phyloP scores from a whole-genome alignment of 768 basidiomycete genomes.

The Dioszegia hungarica region DNA sequence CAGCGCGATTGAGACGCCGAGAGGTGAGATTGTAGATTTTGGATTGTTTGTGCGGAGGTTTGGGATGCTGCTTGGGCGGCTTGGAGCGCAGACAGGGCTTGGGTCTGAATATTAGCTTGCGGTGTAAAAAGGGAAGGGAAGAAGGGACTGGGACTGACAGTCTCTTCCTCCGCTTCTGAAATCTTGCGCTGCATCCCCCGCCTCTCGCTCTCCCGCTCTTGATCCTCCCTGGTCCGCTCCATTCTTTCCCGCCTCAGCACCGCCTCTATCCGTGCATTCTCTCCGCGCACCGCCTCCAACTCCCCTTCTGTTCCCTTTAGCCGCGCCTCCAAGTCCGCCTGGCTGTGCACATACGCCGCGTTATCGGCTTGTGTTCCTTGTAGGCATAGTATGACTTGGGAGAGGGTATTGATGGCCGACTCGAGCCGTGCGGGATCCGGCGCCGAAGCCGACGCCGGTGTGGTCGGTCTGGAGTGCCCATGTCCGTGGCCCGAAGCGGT shows the following conservation, averaged over 20 bases:
- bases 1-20: not conserved
- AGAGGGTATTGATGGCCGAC: slow-evolving; percentile 4
- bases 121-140: not conserved
- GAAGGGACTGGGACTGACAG: no score
- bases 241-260: not conserved
- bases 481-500: not conserved
- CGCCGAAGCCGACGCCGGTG: not conserved
- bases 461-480: not conserved
- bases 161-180: not conserved
- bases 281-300: not conserved
- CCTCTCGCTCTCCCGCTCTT: not conserved
- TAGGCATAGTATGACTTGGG: slow-evolving; percentile 1
- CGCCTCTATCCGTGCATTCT: slow-evolving; percentile 1
- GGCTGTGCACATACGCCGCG: not conserved
- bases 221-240: slow-evolving; percentile 2
- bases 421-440: not conserved
- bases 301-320: not conserved
- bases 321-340: not conserved
- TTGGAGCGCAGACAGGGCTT: not conserved
- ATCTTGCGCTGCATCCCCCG: not conserved
- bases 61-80: not conserved
- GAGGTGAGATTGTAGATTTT: not conserved
- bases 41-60: not conserved
- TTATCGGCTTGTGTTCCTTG: slow-evolving; percentile 4
- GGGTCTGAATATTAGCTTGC: not conserved